phyloP scores from a whole-genome alignment of 1,139 yeast genomes.

The Nematodospora anomalae region DNA sequence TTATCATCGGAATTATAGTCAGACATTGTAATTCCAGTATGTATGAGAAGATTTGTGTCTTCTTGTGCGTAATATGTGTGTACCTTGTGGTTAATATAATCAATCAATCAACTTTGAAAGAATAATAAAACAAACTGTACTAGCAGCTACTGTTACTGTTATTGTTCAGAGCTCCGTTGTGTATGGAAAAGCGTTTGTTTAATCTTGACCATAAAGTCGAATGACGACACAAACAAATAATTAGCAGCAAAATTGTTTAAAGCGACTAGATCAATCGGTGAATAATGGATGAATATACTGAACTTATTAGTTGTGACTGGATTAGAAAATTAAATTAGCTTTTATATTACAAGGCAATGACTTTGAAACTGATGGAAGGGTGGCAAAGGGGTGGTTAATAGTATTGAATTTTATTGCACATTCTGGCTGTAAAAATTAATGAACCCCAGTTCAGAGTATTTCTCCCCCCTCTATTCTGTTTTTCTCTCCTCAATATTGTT shows the following conservation, averaged over 20 bases:
- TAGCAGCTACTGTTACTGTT: neutral
- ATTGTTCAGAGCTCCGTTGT: neutral
- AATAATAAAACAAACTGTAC: too few relatives aligned
- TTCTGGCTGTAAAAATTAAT: neutral
- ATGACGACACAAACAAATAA: neutral
- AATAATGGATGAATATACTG: neutral
- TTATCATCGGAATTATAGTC: neutral
- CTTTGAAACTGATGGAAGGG: neutral
- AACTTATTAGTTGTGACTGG: neutral
- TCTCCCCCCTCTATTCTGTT: neutral
- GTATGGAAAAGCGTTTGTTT: neutral
- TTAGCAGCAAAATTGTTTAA: neutral
- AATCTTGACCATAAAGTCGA: neutral
- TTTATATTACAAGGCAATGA: neutral
- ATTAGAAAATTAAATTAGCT: neutral
- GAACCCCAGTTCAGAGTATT: neutral
- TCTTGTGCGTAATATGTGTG: neutral
- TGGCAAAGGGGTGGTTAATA: neutral
- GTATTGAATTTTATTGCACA: neutral
- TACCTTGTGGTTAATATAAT: neutral
- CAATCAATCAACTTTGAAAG: neutral
- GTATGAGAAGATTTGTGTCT: too few relatives aligned
- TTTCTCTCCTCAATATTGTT: neutral
- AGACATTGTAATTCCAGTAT: neutral
- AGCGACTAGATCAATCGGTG: neutral